Evolutionary conservation across 768 basidiomycete genomes (phyloP).

Genomic region (Psilocybe sp.): DNA sequence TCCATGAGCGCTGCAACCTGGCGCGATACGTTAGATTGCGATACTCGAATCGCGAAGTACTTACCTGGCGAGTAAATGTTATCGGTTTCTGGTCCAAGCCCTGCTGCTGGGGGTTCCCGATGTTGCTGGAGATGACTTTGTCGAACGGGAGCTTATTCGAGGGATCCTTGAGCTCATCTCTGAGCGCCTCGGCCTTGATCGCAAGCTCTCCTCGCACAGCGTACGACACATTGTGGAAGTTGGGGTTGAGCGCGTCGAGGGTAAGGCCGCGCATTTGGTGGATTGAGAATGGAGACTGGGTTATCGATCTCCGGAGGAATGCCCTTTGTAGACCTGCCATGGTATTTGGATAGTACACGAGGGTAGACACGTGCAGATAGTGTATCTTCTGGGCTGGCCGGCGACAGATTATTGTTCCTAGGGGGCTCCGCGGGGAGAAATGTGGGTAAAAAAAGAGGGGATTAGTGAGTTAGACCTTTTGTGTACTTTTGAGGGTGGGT

Average conservation of each 20-base stretch:
- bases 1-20: constrained; percentile 91
- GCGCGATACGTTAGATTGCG: not conserved
- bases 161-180: constrained; percentile 62
- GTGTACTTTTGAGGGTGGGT: no score
- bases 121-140: constrained; percentile 90
- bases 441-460: no score
- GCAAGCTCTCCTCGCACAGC: constrained; percentile 97
- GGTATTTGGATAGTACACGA: no score
- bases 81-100: constrained; percentile 92
- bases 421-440: no score
- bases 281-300: constrained; percentile 5
- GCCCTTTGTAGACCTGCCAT: not conserved
- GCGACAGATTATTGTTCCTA: no score
- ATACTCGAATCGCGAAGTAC: constrained; percentile 16
- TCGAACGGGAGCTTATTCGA: constrained; percentile 74
- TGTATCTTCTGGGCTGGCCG: no score
- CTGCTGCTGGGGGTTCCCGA: constrained; percentile 96
- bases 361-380: no score
- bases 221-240: constrained; percentile 86
- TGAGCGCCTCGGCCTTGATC: constrained; percentile 85
- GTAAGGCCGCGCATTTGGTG: constrained; percentile 58
- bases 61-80: constrained; percentile 88
- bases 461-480: no score
- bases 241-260: constrained; percentile 74
- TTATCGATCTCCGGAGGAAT: constrained; percentile 14